Evolutionary conservation across 2,329 filamentous ascomycete species (phyloP).

Genomic region (Hypoxylon rubiginosum): DNA sequence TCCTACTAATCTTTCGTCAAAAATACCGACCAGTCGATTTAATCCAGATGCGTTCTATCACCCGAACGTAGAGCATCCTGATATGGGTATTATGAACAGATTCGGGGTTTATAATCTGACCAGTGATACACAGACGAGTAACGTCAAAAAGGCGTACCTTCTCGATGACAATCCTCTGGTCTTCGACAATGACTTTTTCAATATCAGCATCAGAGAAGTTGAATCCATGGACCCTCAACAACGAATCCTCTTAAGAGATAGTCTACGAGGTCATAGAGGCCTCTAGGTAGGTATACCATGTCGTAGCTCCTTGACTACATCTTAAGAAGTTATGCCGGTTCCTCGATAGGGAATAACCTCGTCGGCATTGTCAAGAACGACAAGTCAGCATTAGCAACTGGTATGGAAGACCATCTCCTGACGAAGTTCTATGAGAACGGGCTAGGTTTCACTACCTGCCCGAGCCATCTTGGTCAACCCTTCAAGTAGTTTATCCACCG

Average conservation of each 20-base stretch:
- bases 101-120: neutral
- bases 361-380: too few species aligned
- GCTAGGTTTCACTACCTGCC: too few species aligned
- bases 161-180: slow-evolving; percentile 33
- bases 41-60: slow-evolving; percentile 5
- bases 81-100: neutral
- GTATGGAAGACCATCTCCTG: too few species aligned
- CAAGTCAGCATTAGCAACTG: too few species aligned
- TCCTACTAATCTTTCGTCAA: neutral
- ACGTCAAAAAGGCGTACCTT: slow-evolving; percentile 19
- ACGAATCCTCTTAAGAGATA: slow-evolving; percentile 4
- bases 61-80: slow-evolving; percentile 1
- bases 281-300: slow-evolving; percentile 1
- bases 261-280: slow-evolving; percentile 14
- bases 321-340: too few species aligned
- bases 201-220: slow-evolving; percentile 27
- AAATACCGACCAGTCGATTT: neutral
- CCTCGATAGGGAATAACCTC: too few species aligned
- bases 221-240: slow-evolving; percentile 42
- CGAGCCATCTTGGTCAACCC: too few species aligned
- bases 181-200: slow-evolving; percentile 46
- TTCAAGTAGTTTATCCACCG: too few species aligned
- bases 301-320: neutral
- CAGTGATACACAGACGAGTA: neutral
- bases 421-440: too few species aligned